A percentile compares a stretch with the other conserved stretches of the same genome.
Conservation (phyloP, 228 moss, liverwort and hornwort genomes). For the Sphagnum fallax region DNA sequence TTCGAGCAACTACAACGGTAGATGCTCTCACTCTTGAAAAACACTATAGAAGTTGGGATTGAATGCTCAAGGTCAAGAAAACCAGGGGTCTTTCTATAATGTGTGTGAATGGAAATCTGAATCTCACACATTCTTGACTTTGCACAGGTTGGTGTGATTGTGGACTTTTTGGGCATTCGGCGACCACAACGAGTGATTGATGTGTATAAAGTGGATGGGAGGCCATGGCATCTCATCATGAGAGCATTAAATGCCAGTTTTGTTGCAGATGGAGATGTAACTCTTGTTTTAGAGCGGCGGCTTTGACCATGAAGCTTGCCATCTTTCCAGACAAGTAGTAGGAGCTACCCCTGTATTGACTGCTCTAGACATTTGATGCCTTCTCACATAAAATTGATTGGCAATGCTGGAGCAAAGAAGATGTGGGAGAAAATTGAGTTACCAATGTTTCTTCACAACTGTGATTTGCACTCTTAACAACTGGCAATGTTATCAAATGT, state of each 20-base stretch:
- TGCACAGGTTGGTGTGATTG: conserved; percentile 59
- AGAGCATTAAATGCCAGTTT: conserved; percentile 67
- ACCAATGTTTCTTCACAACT: too few species aligned
- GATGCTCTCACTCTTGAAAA: background rate
- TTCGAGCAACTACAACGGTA: conserved; percentile 74
- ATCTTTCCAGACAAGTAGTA: too few species aligned
- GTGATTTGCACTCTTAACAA: too few species aligned
- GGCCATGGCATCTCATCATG: conserved; percentile 62
- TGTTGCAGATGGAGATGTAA: conserved; percentile 69
- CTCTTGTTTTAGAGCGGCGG: conserved; percentile 60
- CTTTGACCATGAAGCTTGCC: background rate
- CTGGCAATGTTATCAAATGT: too few species aligned
- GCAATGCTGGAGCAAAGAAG: too few species aligned
- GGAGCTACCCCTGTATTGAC: too few species aligned
- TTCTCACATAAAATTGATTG: too few species aligned
- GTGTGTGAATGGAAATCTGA: background rate
- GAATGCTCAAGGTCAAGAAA: background rate
- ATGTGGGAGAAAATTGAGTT: too few species aligned
- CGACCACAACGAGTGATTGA: conserved; percentile 54
- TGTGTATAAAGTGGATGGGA: conserved; percentile 59
- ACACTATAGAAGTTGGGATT: background rate
- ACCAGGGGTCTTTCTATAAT: background rate
- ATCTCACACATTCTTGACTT: background rate
- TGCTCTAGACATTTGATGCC: too few species aligned
- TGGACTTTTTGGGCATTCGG: conserved; percentile 70